Evolutionary conservation across 306 rosid genomes (phyloP).

Genomic region (Quercus agrifolia): DNA sequence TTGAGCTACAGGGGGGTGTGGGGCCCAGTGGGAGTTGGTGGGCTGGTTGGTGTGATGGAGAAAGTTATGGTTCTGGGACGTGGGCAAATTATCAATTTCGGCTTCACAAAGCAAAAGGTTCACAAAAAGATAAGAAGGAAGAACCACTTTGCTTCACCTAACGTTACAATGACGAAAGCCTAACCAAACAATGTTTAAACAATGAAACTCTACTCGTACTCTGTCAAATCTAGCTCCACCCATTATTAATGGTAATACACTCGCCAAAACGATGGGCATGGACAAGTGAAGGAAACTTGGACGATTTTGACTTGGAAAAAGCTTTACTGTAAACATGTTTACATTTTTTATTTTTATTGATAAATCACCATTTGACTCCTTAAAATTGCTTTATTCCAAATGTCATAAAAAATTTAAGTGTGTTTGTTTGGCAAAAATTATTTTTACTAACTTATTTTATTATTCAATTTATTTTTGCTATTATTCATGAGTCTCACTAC

Average conservation of each 20-base stretch:
- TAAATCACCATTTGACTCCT: too few species aligned
- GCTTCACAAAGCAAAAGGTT: neutral
- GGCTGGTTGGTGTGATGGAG: conserved; percentile 23
- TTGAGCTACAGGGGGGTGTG: neutral
- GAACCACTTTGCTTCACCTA: neutral
- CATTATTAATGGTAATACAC: neutral
- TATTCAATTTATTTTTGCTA: fast-evolving
- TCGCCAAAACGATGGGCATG: neutral
- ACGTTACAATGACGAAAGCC: neutral
- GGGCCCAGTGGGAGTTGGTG: conserved; percentile 20
- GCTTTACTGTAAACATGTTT: too few species aligned
- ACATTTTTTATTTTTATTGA: too few species aligned
- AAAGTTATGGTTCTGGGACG: neutral
- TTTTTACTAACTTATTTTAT: too few species aligned
- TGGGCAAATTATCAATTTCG: neutral
- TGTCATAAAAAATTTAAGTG: too few species aligned
- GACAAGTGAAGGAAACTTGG: too few species aligned
- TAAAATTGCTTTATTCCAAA: too few species aligned
- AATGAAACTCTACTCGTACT: too few species aligned
- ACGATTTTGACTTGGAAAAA: too few species aligned
- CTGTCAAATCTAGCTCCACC: neutral
- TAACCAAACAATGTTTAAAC: neutral
- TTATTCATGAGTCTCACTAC: fast-evolving
- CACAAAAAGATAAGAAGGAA: neutral
- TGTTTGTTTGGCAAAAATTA: fast-evolving